Evolutionary conservation across 2,329 filamentous ascomycete genomes (phyloP).

Genomic region (Neurospora crassa): DNA sequence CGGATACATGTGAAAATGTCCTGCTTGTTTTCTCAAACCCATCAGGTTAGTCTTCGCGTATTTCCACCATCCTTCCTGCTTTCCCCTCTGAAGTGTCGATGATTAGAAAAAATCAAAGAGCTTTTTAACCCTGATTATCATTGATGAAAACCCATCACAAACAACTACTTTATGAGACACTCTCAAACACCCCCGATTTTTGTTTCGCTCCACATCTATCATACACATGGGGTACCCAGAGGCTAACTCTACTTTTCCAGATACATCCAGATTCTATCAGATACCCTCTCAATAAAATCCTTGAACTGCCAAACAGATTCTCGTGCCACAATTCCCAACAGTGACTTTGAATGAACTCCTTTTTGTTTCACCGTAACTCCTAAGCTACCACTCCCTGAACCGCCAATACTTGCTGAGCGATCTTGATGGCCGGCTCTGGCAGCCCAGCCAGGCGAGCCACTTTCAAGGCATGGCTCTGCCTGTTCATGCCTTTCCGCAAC

Average conservation of each 20-base stretch:
- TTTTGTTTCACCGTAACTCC: not conserved
- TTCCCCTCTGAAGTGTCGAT: conserved; percentile 28
- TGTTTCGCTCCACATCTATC: conserved; percentile 13
- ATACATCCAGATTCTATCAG: conserved; percentile 8
- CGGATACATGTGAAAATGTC: conserved; percentile 1
- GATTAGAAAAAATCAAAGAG: conserved; percentile 52
- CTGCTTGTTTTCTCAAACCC: not conserved
- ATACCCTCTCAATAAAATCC: conserved; percentile 2
- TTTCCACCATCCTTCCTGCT: not conserved
- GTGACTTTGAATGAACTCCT: not conserved
- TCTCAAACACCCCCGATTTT: conserved; percentile 8
- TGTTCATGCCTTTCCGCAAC: conserved; percentile 72
- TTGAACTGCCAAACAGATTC: conserved; percentile 4
- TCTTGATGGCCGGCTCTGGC: conserved; percentile 59
- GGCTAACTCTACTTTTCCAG: conserved; percentile 25
- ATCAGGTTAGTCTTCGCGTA: conserved; percentile 35
- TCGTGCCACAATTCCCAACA: conserved; percentile 7
- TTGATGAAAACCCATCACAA: conserved; percentile 47
- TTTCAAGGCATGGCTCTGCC: conserved; percentile 82
- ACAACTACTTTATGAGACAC: conserved; percentile 43
- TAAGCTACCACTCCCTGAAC: conserved; percentile 1
- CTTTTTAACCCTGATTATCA: conserved; percentile 58
- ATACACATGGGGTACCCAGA: conserved; percentile 23
- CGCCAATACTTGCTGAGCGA: conserved; percentile 52
- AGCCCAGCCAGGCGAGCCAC: conserved; percentile 83